Evolutionary conservation across 2,329 filamentous ascomycete genomes (phyloP).

Genomic region (Penicillium rolfsii): DNA sequence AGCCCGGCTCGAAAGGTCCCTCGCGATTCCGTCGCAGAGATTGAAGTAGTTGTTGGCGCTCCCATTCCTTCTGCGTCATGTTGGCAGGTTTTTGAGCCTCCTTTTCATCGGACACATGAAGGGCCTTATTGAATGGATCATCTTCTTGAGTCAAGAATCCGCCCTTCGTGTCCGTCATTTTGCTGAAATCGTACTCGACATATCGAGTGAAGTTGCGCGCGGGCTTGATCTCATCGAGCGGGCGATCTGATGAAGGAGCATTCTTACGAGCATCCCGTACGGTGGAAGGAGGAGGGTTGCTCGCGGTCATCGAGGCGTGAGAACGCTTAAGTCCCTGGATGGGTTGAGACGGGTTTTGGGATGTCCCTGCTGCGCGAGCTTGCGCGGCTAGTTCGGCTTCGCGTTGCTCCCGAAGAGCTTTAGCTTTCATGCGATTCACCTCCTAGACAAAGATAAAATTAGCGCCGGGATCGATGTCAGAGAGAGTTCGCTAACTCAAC

Average conservation of each 20-base stretch:
- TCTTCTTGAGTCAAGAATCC: conserved; percentile 91
- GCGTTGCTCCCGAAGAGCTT: conserved; percentile 76
- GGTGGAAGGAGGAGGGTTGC: conserved; percentile 56
- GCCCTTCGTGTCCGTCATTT: conserved; percentile 97
- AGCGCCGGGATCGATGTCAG: neutral
- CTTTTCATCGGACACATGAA: conserved; percentile 60
- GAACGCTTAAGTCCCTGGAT: conserved; percentile 73
- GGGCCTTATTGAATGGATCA: conserved; percentile 83
- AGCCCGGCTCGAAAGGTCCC: conserved; percentile 84
- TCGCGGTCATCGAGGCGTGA: conserved; percentile 64
- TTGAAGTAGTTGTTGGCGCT: conserved; percentile 74
- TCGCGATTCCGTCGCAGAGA: conserved; percentile 72
- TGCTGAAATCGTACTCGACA: conserved; percentile 96
- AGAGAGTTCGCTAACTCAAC: conserved; percentile 12
- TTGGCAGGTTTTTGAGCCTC: conserved; percentile 72
- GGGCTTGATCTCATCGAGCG: conserved; percentile 64
- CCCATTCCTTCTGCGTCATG: conserved; percentile 93
- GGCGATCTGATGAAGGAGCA: conserved; percentile 40
- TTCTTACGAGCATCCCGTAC: conserved; percentile 68
- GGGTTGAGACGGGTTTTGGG: conserved; percentile 43
- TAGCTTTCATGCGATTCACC: conserved; percentile 83
- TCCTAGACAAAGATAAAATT: conserved; percentile 60
- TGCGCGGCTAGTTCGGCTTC: conserved; percentile 61
- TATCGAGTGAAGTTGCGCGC: conserved; percentile 89
- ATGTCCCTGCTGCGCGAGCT: conserved; percentile 37